A percentile compares a stretch with the other conserved stretches of the same genome.
Evolutionary conservation across 2,329 filamentous ascomycete genomes (phyloP).

Genomic region (Diplodia scrobiculata): DNA sequence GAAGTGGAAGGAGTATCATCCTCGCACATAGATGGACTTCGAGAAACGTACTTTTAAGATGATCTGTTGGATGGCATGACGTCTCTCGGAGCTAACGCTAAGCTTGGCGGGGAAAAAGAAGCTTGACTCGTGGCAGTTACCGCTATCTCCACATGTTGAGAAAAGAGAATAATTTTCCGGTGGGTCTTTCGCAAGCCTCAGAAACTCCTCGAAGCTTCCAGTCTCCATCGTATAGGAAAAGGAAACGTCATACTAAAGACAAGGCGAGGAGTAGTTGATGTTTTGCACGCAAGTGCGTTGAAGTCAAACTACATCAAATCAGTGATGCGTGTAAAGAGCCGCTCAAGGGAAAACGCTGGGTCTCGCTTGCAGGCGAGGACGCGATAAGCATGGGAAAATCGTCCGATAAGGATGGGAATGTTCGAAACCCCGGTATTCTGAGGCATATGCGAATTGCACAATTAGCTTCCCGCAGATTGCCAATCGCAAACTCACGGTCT

Average conservation of each 20-base stretch:
- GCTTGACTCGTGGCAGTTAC: not conserved
- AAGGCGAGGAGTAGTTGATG: not conserved
- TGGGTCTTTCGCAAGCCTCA: not conserved
- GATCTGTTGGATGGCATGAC: not conserved
- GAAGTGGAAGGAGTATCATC: not conserved
- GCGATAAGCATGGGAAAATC: conserved; percentile 16
- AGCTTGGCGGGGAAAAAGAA: not conserved
- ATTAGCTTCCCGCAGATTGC: not conserved
- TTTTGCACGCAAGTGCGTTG: not conserved
- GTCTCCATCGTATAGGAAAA: not conserved
- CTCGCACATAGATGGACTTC: not conserved
- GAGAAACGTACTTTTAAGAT: not conserved
- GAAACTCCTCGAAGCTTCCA: conserved; percentile 1
- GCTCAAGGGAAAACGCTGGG: not conserved
- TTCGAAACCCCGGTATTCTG: not conserved
- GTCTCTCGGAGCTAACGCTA: not conserved
- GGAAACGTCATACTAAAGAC: not conserved
- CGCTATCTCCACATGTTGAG: not conserved
- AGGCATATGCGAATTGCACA: not conserved
- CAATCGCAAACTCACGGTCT: not conserved
- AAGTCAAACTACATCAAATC: not conserved
- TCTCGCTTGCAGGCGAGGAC: not conserved
- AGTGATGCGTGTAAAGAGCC: not conserved
- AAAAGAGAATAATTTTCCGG: not conserved
- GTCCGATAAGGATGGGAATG: conserved; percentile 10